phyloP scores from a whole-genome alignment of 116 monocot genomes.

The Posidonia oceanica region DNA sequence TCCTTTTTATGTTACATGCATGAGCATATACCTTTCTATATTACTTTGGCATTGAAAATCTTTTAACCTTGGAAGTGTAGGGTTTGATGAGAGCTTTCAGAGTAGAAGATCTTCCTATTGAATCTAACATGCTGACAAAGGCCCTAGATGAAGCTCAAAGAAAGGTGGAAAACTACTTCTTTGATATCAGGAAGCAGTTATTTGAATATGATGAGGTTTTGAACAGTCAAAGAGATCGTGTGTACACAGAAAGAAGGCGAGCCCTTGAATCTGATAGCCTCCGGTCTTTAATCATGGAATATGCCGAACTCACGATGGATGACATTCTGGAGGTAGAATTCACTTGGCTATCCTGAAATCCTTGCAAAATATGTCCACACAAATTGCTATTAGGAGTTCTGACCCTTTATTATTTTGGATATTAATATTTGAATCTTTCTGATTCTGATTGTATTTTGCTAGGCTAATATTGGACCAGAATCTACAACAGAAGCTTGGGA shows the following conservation, averaged over 20 bases:
- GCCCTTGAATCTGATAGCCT: constrained; percentile 77
- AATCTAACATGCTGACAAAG: constrained; percentile 89
- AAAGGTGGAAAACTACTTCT: constrained; percentile 94
- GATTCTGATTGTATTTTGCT: not conserved
- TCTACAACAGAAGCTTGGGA: constrained; percentile 72
- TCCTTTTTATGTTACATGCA: too few species aligned
- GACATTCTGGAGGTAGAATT: constrained; percentile 84
- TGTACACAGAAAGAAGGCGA: constrained; percentile 79
- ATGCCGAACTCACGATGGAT: constrained; percentile 94
- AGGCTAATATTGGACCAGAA: constrained; percentile 80
- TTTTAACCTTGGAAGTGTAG: constrained; percentile 20
- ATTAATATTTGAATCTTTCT: not conserved
- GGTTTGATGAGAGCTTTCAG: constrained; percentile 94
- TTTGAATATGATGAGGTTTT: constrained; percentile 96
- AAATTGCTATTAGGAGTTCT: not conserved
- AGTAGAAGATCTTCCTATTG: constrained; percentile 94
- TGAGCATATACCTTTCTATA: too few species aligned
- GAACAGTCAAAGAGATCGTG: constrained; percentile 90
- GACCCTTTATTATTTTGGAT: not conserved
- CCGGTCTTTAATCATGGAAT: constrained; percentile 65
- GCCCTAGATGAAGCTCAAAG: constrained; percentile 98
- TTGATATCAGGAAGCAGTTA: constrained; percentile 88
- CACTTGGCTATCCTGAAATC: not conserved
- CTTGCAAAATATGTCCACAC: too few species aligned
- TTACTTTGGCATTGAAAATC: too few species aligned